Evolutionary conservation across 345 rosid genomes (phyloP).

Genomic region (Citrus cavaleriei): DNA sequence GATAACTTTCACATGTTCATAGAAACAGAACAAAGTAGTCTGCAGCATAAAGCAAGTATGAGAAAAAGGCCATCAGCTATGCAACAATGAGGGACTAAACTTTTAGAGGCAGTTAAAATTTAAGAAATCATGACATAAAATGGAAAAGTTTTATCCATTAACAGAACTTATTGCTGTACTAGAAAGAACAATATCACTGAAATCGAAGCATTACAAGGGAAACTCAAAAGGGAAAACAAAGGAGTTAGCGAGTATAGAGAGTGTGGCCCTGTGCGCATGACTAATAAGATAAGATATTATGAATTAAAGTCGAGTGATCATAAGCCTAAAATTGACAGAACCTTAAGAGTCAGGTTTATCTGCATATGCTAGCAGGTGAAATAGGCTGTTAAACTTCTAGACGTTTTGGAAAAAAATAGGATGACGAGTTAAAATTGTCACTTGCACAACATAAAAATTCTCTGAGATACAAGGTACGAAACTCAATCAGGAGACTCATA

Average conservation of each 20-base stretch:
- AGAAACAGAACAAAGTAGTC: not conserved
- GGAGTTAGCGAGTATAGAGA: not conserved
- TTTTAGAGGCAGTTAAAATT: not conserved
- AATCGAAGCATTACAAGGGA: not conserved
- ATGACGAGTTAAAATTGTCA: not conserved
- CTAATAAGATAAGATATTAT: not conserved
- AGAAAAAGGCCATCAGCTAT: not conserved
- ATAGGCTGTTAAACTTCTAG: not conserved
- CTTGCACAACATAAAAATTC: not conserved
- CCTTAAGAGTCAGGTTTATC: not conserved
- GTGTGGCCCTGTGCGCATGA: not conserved
- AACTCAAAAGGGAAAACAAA: not conserved
- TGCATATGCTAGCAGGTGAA: not conserved
- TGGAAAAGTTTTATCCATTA: not conserved
- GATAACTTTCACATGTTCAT: not conserved
- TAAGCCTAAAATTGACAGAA: not conserved
- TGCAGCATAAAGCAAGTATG: not conserved
- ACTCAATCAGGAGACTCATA: not conserved
- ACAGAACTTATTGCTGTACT: not conserved
- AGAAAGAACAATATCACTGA: not conserved
- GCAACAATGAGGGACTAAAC: not conserved
- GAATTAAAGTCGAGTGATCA: not conserved
- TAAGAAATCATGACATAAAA: not conserved
- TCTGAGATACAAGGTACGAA: not conserved
- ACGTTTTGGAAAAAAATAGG: not conserved